These are phyloP conservation scores for Scedosporium apiospermum DNA, from an alignment of 2,329 filamentous ascomycete genomes.

Conservation along the genomic window DNA sequence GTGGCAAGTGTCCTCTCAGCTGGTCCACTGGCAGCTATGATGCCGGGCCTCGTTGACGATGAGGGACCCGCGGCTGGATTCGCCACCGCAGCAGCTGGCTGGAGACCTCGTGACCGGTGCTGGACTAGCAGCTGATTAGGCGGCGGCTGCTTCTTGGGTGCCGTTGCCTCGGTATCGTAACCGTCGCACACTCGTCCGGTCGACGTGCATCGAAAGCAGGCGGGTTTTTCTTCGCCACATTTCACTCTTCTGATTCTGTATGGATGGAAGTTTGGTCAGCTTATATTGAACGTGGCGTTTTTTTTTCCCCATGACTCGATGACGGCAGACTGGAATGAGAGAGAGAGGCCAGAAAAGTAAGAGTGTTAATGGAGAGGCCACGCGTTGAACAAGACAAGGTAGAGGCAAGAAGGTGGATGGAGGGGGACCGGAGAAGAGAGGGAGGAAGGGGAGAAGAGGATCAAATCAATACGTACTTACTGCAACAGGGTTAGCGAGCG, in stretches of 20 bases:
- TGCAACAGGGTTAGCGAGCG: not conserved
- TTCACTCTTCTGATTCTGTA: slow-evolving; percentile 25
- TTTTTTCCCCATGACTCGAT: not conserved
- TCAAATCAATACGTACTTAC: slow-evolving; percentile 1
- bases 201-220: slow-evolving; percentile 22
- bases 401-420: not conserved
- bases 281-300: not conserved
- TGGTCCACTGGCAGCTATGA: not conserved
- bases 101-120: slow-evolving; percentile 1
- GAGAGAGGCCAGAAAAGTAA: not conserved
- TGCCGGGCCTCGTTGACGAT: not conserved
- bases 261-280: slow-evolving; percentile 1
- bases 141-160: not conserved
- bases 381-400: not conserved
- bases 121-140: not conserved
- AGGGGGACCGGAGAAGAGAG: not conserved
- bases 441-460: not conserved
- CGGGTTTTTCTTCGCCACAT: slow-evolving; percentile 24
- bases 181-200: slow-evolving; percentile 25
- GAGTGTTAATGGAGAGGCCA: not conserved
- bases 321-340: not conserved
- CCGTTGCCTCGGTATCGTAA: slow-evolving; percentile 18
- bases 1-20: too few species aligned
- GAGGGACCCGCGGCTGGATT: slow-evolving; percentile 5
- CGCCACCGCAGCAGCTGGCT: slow-evolving; percentile 3